These are phyloP conservation scores for Capillidium rhysosporum DNA, from an alignment of 371 early-diverging fungal species.

Conservation along the genomic window DNA sequence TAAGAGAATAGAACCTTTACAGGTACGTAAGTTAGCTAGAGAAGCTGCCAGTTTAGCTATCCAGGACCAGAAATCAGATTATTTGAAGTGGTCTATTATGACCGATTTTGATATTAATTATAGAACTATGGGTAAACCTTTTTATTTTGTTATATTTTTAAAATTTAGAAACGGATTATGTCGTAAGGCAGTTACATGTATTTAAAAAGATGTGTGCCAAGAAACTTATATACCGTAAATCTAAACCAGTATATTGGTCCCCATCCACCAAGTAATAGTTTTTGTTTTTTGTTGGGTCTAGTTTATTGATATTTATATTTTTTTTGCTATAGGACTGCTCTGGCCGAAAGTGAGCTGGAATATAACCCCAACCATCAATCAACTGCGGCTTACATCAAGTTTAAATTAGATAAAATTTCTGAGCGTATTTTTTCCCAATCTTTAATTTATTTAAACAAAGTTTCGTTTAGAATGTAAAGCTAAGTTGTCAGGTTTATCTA, in stretches of 20 bases:
- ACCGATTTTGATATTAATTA: slow-evolving; percentile 76
- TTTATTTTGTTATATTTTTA: not conserved
- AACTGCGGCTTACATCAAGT: slow-evolving; percentile 49
- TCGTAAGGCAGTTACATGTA: slow-evolving; percentile 51
- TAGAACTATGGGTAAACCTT: slow-evolving; percentile 31
- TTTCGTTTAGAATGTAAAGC: no score
- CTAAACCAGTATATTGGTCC: slow-evolving; percentile 83
- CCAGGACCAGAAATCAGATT: slow-evolving; percentile 37
- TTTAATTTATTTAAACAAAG: no score
- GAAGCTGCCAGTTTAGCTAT: slow-evolving; percentile 45
- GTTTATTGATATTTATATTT: not conserved
- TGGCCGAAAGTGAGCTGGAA: slow-evolving; percentile 84
- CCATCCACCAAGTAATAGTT: slow-evolving; percentile 42
- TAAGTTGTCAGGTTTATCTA: slow-evolving; percentile 2
- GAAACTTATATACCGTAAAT: slow-evolving; percentile 34
- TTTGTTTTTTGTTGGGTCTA: not conserved
- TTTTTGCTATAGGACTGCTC: slow-evolving; percentile 37
- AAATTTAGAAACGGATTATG: slow-evolving; percentile 40
- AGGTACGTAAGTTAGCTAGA: slow-evolving; percentile 45
- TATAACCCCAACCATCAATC: slow-evolving; percentile 68
- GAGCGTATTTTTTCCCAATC: no score
- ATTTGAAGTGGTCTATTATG: slow-evolving; percentile 56
- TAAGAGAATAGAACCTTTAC: slow-evolving; percentile 28
- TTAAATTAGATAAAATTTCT: slow-evolving; percentile 17
- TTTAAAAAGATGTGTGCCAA: slow-evolving; percentile 55